Base-by-base conservation (phyloP, 2,329 filamentous ascomycete genomes). In the Aureobasidium sp. region DNA sequence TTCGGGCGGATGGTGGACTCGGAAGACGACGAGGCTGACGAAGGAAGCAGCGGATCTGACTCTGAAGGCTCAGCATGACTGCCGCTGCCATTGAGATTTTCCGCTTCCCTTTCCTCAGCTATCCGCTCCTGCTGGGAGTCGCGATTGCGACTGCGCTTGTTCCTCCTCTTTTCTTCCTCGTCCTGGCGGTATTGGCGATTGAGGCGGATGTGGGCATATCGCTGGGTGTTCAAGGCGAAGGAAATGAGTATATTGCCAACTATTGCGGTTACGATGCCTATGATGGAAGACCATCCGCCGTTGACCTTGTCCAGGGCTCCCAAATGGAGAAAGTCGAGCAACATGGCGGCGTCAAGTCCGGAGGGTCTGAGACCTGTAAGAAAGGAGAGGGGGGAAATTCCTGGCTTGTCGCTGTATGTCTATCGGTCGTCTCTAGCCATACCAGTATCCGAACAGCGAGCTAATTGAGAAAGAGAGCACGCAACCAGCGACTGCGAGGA, bases 241-340 rank as follows among this genome's bases (percentile, higher is more conserved):
- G 93, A 96, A 67, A 99, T 97, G 59, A 99, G 82, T 37, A 97
- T 79, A 70, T 99, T 99, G 61, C 94, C 94, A 57, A 88, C 82
- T 69, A 99, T 95, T 55, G 94, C 92, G 3, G 92, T 96, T 59
- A 93, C 76, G 70, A 99, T 97, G 68, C 94, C 94, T 71, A 99
- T 97, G 59, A 97, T 79, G 30, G 91, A 95, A 50, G 91, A 96
- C 92, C 93, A 97, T 65, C 74, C 74, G 64, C 75, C 75, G 27
- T 59, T 59, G 25, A 42, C 25, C 34, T 50, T 50, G 45, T 50
- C 57, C 45, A 47, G 42, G 14, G 21, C 39, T 11, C 54, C 54
- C 21, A 59, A 9, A 37, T 48, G 39, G 21, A 59, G n/a, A 45
- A 57, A 57, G 41, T 57, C 53, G 39, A 57, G 39, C 27, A 42